Evolutionary conservation across 345 rosid species (phyloP).

Genomic region (Eucalyptus grandis): DNA sequence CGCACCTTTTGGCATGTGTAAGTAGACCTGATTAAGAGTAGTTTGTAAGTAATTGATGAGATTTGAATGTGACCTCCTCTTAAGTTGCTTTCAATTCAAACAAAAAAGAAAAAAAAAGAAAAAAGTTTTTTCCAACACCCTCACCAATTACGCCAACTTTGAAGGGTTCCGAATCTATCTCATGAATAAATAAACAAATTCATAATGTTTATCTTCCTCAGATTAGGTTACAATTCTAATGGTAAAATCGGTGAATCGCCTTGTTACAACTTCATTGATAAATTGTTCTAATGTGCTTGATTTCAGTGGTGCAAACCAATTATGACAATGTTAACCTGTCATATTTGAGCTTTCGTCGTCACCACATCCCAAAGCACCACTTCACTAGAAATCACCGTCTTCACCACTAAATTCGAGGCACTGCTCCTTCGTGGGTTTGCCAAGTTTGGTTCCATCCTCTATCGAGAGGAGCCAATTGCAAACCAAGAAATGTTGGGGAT

Average conservation of each 20-base stretch:
- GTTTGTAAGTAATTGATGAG: not conserved
- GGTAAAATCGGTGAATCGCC: fast-evolving
- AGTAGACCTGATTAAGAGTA: not conserved
- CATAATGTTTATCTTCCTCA: not conserved
- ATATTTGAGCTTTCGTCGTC: not conserved
- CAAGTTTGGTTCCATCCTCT: not conserved
- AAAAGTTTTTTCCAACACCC: not conserved
- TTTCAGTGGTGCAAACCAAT: not conserved
- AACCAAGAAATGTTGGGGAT: not conserved
- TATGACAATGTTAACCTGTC: not conserved
- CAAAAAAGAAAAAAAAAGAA: too few relatives aligned
- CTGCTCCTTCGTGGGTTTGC: not conserved
- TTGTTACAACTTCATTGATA: not conserved
- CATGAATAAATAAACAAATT: fast-evolving
- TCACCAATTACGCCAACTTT: not conserved
- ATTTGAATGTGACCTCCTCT: not conserved
- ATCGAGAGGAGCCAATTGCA: not conserved
- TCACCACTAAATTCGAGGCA: not conserved
- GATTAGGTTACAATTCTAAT: not conserved
- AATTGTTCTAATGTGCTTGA: not conserved
- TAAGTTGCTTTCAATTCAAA: not conserved
- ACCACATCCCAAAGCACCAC: not conserved
- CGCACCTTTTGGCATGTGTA: not conserved
- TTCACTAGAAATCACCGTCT: too few relatives aligned
- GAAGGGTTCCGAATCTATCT: not conserved